phyloP scores from a whole-genome alignment of 257 asterid species.

The Solanum boliviense region DNA sequence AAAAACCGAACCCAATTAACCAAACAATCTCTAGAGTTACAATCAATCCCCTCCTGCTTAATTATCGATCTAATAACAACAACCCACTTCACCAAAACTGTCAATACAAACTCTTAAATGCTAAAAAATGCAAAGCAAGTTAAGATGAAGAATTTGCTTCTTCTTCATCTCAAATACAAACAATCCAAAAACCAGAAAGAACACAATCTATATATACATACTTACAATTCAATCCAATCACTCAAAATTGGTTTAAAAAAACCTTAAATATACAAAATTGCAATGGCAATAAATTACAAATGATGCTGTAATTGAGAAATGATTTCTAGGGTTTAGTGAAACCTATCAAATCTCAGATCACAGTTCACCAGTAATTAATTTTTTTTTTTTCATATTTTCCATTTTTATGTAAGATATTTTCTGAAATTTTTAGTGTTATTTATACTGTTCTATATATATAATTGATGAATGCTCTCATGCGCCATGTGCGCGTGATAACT shows the following conservation, averaged over 20 bases:
- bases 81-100: background rate
- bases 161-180: background rate
- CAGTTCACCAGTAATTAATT: background rate
- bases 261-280: background rate
- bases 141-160: background rate
- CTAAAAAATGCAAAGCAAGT: background rate
- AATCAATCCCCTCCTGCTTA: background rate
- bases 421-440: background rate
- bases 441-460: background rate
- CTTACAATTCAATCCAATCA: background rate
- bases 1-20: background rate
- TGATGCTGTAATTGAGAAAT: constrained; percentile 6
- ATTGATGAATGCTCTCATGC: background rate
- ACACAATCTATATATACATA: background rate
- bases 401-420: background rate
- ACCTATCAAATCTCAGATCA: constrained; percentile 10
- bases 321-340: constrained; percentile 3
- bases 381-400: background rate
- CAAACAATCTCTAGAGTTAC: background rate
- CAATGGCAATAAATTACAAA: background rate
- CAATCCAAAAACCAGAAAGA: background rate
- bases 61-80: background rate
- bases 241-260: background rate
- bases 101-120: background rate
- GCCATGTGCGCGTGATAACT: constrained; percentile 4